Conservation (phyloP, 352 stramenopile species). For the Phytopythium kandeliae region DNA sequence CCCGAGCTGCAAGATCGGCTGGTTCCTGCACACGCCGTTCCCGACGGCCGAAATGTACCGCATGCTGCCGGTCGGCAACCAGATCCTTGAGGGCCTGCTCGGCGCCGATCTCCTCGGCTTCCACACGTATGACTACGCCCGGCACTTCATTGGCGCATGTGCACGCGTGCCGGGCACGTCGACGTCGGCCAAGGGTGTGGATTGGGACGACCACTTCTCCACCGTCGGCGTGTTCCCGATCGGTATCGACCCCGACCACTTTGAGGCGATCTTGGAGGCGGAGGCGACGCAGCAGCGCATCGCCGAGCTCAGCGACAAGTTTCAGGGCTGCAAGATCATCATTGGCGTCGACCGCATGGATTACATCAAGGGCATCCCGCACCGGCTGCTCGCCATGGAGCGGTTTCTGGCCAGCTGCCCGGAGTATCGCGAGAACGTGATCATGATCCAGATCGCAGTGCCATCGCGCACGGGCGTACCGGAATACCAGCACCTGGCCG, state of each 20-base stretch:
- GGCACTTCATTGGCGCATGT: constrained; percentile 79
- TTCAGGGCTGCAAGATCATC: constrained; percentile 74
- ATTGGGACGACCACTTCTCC: constrained; percentile 76
- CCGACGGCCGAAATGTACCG: constrained; percentile 84
- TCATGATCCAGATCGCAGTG: constrained; percentile 93
- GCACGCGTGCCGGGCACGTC: constrained; percentile 63
- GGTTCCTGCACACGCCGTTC: constrained; percentile 88
- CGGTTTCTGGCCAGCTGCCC: constrained; percentile 77
- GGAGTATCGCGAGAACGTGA: constrained; percentile 88
- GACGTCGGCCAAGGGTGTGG: constrained; percentile 76
- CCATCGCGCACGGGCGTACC: constrained; percentile 77
- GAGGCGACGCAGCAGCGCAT: constrained; percentile 53
- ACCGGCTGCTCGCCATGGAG: constrained; percentile 84
- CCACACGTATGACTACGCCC: constrained; percentile 86
- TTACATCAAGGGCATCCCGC: constrained; percentile 86
- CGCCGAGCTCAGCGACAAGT: constrained; percentile 51
- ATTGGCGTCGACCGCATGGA: constrained; percentile 85
- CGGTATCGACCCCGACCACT: constrained; percentile 82
- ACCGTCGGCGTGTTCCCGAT: constrained; percentile 81
- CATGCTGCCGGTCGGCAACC: constrained; percentile 67
- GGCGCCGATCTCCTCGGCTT: constrained; percentile 80
- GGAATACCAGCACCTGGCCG: constrained; percentile 80
- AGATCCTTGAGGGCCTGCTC: constrained; percentile 76
- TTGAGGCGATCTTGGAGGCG: constrained; percentile 50
- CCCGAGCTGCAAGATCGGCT: constrained; percentile 71